Evolutionary conservation across 768 basidiomycete species (phyloP), one percentile per base, ranked within the genome.

Genomic region (Mycena rebaudengoi): DNA sequence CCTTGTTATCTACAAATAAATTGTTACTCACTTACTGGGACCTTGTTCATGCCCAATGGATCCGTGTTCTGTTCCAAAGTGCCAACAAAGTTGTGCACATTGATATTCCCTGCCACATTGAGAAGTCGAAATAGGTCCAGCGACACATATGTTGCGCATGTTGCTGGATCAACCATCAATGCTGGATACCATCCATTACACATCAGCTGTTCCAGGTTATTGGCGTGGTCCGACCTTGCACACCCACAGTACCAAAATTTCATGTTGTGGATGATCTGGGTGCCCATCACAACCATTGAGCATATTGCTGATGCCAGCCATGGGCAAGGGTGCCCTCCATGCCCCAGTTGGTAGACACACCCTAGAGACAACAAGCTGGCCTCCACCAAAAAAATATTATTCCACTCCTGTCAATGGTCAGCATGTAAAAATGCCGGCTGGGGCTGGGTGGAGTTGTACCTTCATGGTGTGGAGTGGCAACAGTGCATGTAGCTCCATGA

Each of bases 131-230:
- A 69, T 13, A 53, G 16, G 16, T 69, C 62, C 13, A 69, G 54
- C 7, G 50, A 8, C 8, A 13, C 25, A 32, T 61, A 59, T 1
- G 66, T 69, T 0, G 63, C 62, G 56, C 61, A 64, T 1, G 62
- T 65, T 8, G 43, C 33, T 28, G 68, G 69, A 33, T 60, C 44
- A 6, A 44, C 48, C 2, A 48, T 60, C 0, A 63, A 62, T 1
- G 66, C 62, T 1, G 69, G 66, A 50, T 62, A 70, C 69, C 69
- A 70, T 2, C 43, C 53, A 21, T 48, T 46, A 1, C 54, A 33
- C 0, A 70, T 12, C 13, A 70, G 39, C 28, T 66, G 55, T 8
- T 39, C 16, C 0, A 63, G 13, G 18, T 57, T 46, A 11, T 18
- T 23, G 1, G 33, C 23, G n/a, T 13, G 16, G 16, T 52, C 53